These are phyloP conservation scores for Wallemia hederae DNA, from an alignment of 1,284 basidiomycete genomes.

Conservation along the genomic window DNA sequence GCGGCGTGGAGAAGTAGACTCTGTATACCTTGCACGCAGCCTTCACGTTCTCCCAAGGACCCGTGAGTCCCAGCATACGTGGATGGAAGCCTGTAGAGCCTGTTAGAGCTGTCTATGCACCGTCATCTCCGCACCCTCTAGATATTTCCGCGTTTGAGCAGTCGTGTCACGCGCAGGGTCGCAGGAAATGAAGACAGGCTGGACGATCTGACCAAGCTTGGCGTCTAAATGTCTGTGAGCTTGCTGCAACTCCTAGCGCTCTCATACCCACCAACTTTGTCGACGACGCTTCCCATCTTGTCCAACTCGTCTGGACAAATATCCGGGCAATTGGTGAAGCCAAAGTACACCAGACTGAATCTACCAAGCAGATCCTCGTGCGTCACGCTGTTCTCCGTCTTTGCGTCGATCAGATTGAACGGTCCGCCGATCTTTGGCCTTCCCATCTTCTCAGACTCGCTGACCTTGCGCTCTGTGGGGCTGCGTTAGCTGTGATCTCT, in stretches of 20 bases:
- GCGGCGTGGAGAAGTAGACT: constrained; percentile 95
- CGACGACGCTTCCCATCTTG: constrained; percentile 66
- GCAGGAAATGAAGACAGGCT: constrained; percentile 79
- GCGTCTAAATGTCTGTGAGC: constrained; percentile 24
- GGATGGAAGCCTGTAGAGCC: constrained; percentile 54
- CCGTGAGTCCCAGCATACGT: constrained; percentile 59
- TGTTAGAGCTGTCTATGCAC: neutral
- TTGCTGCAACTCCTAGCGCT: constrained; percentile 2
- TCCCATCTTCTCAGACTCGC: constrained; percentile 24
- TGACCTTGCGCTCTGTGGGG: constrained; percentile 28
- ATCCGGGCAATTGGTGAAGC: constrained; percentile 91
- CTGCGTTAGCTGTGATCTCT: neutral
- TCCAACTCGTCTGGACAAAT: constrained; percentile 96
- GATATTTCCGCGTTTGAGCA: constrained; percentile 23
- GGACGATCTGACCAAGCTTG: constrained; percentile 28
- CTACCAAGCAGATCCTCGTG: constrained; percentile 58
- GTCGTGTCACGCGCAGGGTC: constrained; percentile 77
- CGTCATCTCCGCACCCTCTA: constrained; percentile 14
- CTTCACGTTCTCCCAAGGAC: constrained; percentile 61
- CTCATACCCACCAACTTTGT: constrained; percentile 32
- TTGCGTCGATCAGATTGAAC: constrained; percentile 37
- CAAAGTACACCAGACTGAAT: constrained; percentile 62
- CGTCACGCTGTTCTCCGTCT: constrained; percentile 29
- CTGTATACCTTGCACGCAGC: constrained; percentile 76
- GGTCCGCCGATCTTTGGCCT: constrained; percentile 62